Conservation (phyloP, 1,139 yeast genomes). For the Nakaseomyces delphensis region DNA sequence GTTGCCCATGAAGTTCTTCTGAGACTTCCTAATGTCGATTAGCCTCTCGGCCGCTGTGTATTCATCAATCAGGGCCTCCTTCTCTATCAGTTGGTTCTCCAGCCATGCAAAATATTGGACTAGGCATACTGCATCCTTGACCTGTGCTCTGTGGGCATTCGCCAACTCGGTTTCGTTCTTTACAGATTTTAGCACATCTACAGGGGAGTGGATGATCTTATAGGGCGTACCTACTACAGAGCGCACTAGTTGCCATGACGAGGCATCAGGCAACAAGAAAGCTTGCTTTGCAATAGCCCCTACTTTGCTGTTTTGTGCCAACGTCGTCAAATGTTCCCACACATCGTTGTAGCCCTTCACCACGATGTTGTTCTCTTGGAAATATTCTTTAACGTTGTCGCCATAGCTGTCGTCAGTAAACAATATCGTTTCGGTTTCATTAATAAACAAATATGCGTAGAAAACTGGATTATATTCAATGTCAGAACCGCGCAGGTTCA, state of each 20-base stretch:
- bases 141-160: slow-evolving; percentile 73
- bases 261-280: slow-evolving; percentile 53
- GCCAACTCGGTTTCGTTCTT: slow-evolving; percentile 66
- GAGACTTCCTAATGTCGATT: slow-evolving; percentile 51
- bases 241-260: slow-evolving; percentile 77
- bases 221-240: slow-evolving; percentile 26
- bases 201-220: slow-evolving; percentile 46
- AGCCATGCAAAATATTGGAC: slow-evolving; percentile 80
- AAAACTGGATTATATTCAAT: slow-evolving; percentile 89
- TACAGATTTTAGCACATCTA: slow-evolving; percentile 67
- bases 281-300: slow-evolving; percentile 24
- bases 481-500: slow-evolving; percentile 79
- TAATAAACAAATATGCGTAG: slow-evolving; percentile 64
- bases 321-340: slow-evolving; percentile 43
- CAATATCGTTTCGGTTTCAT: slow-evolving; percentile 43
- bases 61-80: slow-evolving; percentile 63
- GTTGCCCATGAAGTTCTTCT: slow-evolving; percentile 63
- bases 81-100: slow-evolving; percentile 50
- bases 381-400: slow-evolving; percentile 28
- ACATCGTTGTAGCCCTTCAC: slow-evolving; percentile 48
- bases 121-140: slow-evolving; percentile 81
- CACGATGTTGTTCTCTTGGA: slow-evolving; percentile 34
- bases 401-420: slow-evolving; percentile 45
- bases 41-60: slow-evolving; percentile 66
- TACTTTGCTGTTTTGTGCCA: slow-evolving; percentile 10